Percentiles rank a stretch among this genome's conserved stretches.
phyloP scores from a whole-genome alignment of 139 green algal genomes.

The Eudorina sp. region DNA sequence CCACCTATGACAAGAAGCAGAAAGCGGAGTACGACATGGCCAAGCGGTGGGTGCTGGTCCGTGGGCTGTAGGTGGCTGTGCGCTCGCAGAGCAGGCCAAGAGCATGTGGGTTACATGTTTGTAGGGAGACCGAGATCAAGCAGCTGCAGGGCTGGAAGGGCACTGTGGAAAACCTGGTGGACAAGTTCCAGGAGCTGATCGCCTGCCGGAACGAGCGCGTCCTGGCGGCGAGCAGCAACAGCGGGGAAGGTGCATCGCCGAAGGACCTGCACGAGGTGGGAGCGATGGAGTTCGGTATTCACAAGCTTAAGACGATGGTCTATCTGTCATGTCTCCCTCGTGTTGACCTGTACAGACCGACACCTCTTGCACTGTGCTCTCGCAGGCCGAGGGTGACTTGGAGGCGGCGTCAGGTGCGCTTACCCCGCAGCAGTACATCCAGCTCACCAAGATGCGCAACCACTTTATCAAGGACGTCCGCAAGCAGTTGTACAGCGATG shows the following conservation, averaged over 20 bases:
- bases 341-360: too few species aligned
- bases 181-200: conserved; percentile 69
- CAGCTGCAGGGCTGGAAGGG: conserved; percentile 84
- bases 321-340: too few species aligned
- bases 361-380: too few species aligned
- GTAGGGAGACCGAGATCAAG: conserved; percentile 86
- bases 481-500: conserved; percentile 88
- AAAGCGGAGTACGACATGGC: conserved; percentile 80
- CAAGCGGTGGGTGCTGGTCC: conserved; percentile 67
- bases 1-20: conserved; percentile 83
- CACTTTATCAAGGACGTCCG: conserved; percentile 83
- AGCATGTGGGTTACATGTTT: too few species aligned
- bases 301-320: too few species aligned
- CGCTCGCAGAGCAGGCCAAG: too few species aligned
- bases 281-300: too few species aligned
- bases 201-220: background rate
- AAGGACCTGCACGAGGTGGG: conserved; percentile 5
- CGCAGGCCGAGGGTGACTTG: conserved; percentile 1
- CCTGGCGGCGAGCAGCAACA: background rate
- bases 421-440: conserved; percentile 51
- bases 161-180: conserved; percentile 73
- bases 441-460: conserved; percentile 64
- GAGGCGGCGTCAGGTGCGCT: background rate
- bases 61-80: too few species aligned
- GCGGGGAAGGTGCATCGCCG: background rate